Evolutionary conservation across 2,329 filamentous ascomycete species (phyloP), one percentile per base, ranked within the genome.

Genomic region (Penicillium sp.): DNA sequence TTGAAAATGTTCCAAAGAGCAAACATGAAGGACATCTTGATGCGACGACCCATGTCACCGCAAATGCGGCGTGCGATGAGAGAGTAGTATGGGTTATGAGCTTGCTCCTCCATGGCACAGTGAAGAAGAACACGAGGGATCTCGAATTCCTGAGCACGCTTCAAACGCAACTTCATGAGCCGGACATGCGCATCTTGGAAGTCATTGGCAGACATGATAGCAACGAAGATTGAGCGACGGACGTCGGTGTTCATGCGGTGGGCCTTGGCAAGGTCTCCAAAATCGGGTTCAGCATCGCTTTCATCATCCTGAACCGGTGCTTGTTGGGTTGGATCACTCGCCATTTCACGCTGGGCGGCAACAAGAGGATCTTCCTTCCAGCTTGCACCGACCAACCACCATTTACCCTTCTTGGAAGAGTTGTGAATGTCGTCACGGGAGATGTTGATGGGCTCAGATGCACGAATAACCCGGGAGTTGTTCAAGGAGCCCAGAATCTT

Each of bases 311-410:
- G 47, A 24, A 34, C 51, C 41, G 60, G 42, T 32, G 53, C 46
- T 11, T 57, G 49, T 16, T 45, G 53, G 8, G 34, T 41, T 7
- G 63, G 60, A 1, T 63, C 47, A 36, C 40, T 49, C 7, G 62
- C 59, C 16, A 74, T 57, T 50, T 74, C 71, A 49, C 71, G 64
- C 16, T 68, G 66, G 4, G 71, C 71, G 29, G 67, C 63, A 13
- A 71, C 66, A 1, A 77, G 68, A 16, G 71, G 70, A 41, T 76
- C 70, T 53, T 77, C 73, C 39, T 78, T 79, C 84, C 93, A 97
- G 72, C 92, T 96, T n/a, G 94, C 93, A 48, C 94, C 94, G 5
- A 97, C 90, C 18, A 97, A 84, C 94, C 94, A 99, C 94, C 94
- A 99, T 77, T 96, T 97, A 1, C 94, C 94, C 68, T 88, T 89